These are phyloP conservation scores for Metschnikowia anglica DNA, from an alignment of 805 yeast genomes.

Conservation along the genomic window DNA sequence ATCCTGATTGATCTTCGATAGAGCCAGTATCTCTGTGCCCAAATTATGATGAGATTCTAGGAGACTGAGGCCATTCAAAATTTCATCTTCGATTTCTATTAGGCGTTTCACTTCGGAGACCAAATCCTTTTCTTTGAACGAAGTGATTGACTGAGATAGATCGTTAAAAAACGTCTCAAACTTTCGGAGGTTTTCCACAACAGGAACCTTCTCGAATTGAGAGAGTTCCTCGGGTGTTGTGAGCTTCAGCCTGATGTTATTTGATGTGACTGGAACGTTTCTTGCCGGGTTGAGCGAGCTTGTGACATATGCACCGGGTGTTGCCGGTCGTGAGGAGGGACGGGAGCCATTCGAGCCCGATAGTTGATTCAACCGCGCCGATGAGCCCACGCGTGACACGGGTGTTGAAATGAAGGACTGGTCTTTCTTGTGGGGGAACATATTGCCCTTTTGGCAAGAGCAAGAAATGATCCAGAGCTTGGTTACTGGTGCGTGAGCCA, in stretches of 20 bases:
- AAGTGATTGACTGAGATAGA: slow-evolving; percentile 31
- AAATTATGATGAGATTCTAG: slow-evolving; percentile 32
- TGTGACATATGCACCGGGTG: slow-evolving; percentile 29
- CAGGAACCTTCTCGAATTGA: slow-evolving; percentile 33
- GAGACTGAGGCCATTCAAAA: slow-evolving; percentile 26
- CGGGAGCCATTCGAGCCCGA: slow-evolving; percentile 8
- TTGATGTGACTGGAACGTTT: slow-evolving; percentile 29
- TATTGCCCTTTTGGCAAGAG: slow-evolving; percentile 9
- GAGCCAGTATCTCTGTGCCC: slow-evolving; percentile 25
- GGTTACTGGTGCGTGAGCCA: slow-evolving; percentile 1
- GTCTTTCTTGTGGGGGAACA: slow-evolving; percentile 34
- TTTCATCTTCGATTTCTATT: slow-evolving; percentile 27
- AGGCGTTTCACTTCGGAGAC: slow-evolving; percentile 25
- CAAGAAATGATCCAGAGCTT: not conserved
- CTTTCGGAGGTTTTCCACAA: slow-evolving; percentile 30
- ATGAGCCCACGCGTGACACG: slow-evolving; percentile 37
- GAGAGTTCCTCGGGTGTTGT: slow-evolving; percentile 26
- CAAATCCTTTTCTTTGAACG: slow-evolving; percentile 35
- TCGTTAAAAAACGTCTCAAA: slow-evolving; percentile 31
- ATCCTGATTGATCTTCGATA: slow-evolving; percentile 23
- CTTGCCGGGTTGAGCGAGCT: slow-evolving; percentile 41
- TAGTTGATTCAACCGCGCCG: slow-evolving; percentile 31
- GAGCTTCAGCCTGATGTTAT: slow-evolving; percentile 18
- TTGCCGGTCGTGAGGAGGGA: slow-evolving; percentile 18
- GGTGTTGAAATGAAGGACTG: slow-evolving; percentile 33